Conservation (phyloP, 2,329 filamentous ascomycete species). For the Xylariaceae sp. region DNA sequence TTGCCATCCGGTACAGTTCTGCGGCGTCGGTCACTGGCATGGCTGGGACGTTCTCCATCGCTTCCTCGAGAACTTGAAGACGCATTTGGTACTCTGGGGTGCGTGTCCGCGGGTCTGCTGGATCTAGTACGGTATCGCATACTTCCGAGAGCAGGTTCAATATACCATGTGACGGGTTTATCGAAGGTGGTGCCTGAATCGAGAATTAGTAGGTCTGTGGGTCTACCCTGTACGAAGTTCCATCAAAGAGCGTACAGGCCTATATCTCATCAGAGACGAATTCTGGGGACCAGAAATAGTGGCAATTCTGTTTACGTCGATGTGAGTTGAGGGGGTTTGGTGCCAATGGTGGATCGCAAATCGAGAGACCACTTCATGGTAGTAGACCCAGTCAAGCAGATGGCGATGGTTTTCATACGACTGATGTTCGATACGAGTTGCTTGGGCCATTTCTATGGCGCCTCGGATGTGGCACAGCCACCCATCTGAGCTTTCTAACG, state of each 20-base stretch:
- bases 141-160: conserved; percentile 15
- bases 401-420: conserved; percentile 4
- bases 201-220: conserved; percentile 2
- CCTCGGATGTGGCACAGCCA: conserved; percentile 22
- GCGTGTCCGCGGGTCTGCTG: conserved; percentile 11
- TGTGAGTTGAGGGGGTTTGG: conserved; percentile 3
- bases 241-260: not conserved
- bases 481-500: conserved; percentile 17
- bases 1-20: conserved; percentile 13
- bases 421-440: conserved; percentile 5
- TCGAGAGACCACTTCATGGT: conserved; percentile 20
- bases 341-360: conserved; percentile 23
- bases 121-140: conserved; percentile 14
- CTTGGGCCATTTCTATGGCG: conserved; percentile 11
- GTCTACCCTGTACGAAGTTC: not conserved
- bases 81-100: conserved; percentile 8
- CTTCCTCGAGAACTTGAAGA: conserved; percentile 8
- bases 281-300: too few relatives aligned
- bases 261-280: too few relatives aligned
- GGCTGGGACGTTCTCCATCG: conserved; percentile 5
- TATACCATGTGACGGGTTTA: conserved; percentile 10
- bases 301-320: not conserved
- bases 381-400: conserved; percentile 23
- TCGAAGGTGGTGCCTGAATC: conserved; percentile 4
- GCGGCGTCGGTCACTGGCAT: conserved; percentile 3